Base-by-base conservation (phyloP, 2,329 filamentous ascomycete species). In the Cladosporium velox region DNA sequence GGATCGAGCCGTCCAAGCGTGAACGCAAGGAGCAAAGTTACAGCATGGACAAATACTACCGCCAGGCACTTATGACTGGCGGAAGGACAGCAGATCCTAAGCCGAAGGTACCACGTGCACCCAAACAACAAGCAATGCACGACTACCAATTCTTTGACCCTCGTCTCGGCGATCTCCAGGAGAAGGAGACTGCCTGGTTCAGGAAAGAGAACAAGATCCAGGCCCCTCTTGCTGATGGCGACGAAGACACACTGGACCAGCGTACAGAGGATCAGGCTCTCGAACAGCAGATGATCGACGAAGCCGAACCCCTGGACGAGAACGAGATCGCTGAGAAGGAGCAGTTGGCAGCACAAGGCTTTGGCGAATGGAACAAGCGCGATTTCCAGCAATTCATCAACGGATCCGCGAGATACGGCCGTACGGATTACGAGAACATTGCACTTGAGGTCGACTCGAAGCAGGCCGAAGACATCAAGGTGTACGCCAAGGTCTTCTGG, bases 341-440 rank as follows among this genome's bases (percentile, higher is more conserved):
- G 68, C 84, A 84, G 38, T 85, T 99, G 65, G 91, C 92, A 1
- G 85, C 89, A 64, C 87, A 95, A 77, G 95, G 96, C 10, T 99
- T 99, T 73, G 89, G 88, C 2, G 89, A 95, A 38, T 99, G 96
- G 95, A 98, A 97, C 80, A 90, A 93, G 73, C 89, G 96, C 72
- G 96, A 99, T 78, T 99, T 98, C 81, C 94, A 98, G 76, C 95
- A 98, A 72, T 99, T 99, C 77, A 86, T 99, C 79, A 97, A 98
- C 74, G 93, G 92, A 24, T 96, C 92, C 38, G 94, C 92, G 67
- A 95, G 94, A 77, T 96, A 93, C 75, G 95, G 95, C 2, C 91
- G 95, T 57, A 88, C 86, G 47, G 92, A 95, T 76, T 97, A 91
- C 74, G 90, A 90, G 32, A 87, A 87, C 49, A 99, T 99, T 72